Conservation (phyloP, 805 yeast genomes). For the Ogataea paradorogensis region DNA sequence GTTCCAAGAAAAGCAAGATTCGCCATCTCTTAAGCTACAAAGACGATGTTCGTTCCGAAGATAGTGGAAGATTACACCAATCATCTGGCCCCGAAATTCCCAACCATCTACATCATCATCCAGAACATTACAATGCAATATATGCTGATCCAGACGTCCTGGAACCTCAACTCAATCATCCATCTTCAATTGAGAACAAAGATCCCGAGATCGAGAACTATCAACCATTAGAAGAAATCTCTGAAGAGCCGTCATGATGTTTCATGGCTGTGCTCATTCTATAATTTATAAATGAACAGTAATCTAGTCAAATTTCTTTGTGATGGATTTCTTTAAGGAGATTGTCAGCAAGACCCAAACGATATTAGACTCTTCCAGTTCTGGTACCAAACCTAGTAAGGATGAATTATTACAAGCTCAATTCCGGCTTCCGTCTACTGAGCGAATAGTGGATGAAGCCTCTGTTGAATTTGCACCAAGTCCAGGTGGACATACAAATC, state of each 20-base stretch:
- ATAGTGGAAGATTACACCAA: neutral
- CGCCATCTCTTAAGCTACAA: constrained; percentile 12
- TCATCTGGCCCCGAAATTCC: neutral
- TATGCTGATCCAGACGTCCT: constrained; percentile 28
- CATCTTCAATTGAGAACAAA: neutral
- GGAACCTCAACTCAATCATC: constrained; percentile 9
- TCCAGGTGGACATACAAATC: constrained; percentile 12
- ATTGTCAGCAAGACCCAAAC: constrained; percentile 47
- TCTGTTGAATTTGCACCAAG: constrained; percentile 55
- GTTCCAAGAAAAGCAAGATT: neutral
- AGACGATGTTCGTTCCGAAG: constrained; percentile 1
- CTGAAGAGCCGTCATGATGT: constrained; percentile 6
- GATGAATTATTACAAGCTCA: constrained; percentile 70
- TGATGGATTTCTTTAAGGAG: constrained; percentile 49
- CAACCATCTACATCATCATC: neutral
- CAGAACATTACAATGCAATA: neutral
- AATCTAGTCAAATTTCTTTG: neutral
- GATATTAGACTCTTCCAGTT: constrained; percentile 39
- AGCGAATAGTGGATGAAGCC: constrained; percentile 60
- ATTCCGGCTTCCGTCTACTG: constrained; percentile 70
- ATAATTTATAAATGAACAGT: neutral
- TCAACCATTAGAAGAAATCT: constrained; percentile 9
- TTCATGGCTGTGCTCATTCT: constrained; percentile 7
- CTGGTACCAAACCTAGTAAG: constrained; percentile 47
- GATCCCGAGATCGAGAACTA: constrained; percentile 8